Evolutionary conservation across 2,329 filamentous ascomycete species (phyloP).

Genomic region (Emmonsia crescens): DNA sequence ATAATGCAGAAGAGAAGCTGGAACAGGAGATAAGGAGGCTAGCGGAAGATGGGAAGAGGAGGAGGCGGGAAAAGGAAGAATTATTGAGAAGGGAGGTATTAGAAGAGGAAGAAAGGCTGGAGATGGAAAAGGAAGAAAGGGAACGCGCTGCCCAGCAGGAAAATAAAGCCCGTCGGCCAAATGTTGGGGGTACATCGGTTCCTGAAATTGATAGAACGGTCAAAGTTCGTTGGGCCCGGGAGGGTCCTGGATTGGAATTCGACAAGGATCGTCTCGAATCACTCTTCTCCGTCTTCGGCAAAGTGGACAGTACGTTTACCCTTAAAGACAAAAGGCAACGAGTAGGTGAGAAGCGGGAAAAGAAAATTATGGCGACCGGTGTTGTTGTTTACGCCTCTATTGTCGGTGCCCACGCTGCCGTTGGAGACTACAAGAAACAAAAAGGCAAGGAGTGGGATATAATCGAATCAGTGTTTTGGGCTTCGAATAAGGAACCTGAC

Average conservation of each 20-base stretch:
- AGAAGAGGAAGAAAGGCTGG: constrained; percentile 26
- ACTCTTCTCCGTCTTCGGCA: constrained; percentile 46
- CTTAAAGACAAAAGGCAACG: constrained; percentile 47
- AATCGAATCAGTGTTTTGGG: constrained; percentile 47
- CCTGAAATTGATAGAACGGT: constrained; percentile 47
- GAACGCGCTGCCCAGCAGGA: constrained; percentile 31
- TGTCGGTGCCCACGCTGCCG: constrained; percentile 47
- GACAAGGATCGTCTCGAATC: constrained; percentile 37
- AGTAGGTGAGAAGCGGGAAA: constrained; percentile 40
- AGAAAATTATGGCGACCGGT: constrained; percentile 41
- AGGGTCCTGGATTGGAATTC: constrained; percentile 36
- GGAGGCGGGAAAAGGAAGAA: constrained; percentile 39
- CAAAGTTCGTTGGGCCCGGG: constrained; percentile 45
- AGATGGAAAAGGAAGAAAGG: constrained; percentile 32
- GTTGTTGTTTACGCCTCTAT: constrained; percentile 48
- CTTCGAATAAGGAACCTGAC: constrained; percentile 42
- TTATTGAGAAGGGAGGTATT: constrained; percentile 36
- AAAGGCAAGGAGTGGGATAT: constrained; percentile 35
- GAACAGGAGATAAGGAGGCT: constrained; percentile 44
- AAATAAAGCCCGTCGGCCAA: constrained; percentile 22
- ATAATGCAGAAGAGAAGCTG: constrained; percentile 35
- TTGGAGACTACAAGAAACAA: constrained; percentile 39
- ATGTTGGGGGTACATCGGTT: constrained; percentile 32
- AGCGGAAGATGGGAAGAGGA: constrained; percentile 43
- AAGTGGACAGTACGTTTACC: constrained; percentile 44